These are phyloP conservation scores for Vigna mungo DNA, from an alignment of 306 rosid species.

Conservation along the genomic window DNA sequence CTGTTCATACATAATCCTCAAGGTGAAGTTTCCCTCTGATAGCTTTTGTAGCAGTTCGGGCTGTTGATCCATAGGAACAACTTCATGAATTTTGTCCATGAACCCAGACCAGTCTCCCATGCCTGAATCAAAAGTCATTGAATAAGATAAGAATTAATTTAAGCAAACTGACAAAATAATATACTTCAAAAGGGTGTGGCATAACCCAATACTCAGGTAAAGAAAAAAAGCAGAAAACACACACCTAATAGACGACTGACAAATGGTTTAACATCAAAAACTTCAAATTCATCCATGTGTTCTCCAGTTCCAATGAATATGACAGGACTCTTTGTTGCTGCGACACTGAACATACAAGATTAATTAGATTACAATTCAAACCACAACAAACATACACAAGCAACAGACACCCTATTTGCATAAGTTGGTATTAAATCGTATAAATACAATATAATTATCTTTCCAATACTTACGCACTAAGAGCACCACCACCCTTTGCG, in stretches of 20 bases:
- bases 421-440: slow-evolving; percentile 23
- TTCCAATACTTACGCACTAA: slow-evolving; percentile 74
- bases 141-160: slow-evolving; percentile 3
- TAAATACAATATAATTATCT: neutral
- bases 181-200: neutral
- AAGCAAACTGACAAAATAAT: slow-evolving; percentile 35
- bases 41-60: slow-evolving; percentile 89
- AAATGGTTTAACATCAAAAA: slow-evolving; percentile 81
- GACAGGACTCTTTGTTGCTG: slow-evolving; percentile 87
- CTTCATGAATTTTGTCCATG: slow-evolving; percentile 88
- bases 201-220: neutral
- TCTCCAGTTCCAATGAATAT: slow-evolving; percentile 84
- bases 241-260: slow-evolving; percentile 84
- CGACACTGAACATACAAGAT: slow-evolving; percentile 61
- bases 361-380: slow-evolving; percentile 37
- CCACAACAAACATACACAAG: neutral
- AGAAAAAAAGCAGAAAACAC: slow-evolving; percentile 28
- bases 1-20: slow-evolving; percentile 90
- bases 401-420: slow-evolving; percentile 13
- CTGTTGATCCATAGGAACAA: slow-evolving; percentile 93
- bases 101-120: slow-evolving; percentile 93
- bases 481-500: slow-evolving; percentile 90
- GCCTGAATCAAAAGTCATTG: slow-evolving; percentile 51
- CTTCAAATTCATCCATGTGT: slow-evolving; percentile 89
- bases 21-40: slow-evolving; percentile 82